Conservation (phyloP, 1,284 basidiomycete species). For the Ceratobasidium theobromae region DNA sequence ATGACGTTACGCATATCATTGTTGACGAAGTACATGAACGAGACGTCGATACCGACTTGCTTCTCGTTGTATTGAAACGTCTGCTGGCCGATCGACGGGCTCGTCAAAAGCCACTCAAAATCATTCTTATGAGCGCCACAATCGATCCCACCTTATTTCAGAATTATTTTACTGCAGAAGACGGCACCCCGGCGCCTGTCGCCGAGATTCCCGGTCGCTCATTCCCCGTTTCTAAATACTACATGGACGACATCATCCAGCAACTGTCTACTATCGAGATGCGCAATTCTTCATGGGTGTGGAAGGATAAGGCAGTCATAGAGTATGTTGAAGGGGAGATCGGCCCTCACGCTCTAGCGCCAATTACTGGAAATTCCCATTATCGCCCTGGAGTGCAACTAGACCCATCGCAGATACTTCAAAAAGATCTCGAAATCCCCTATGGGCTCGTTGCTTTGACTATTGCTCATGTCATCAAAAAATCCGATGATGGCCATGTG, state of each 20-base stretch:
- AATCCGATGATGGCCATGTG: conserved; percentile 83
- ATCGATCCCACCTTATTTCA: conserved; percentile 91
- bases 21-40: conserved; percentile 98
- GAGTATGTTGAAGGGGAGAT: conserved; percentile 79
- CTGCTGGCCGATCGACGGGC: conserved; percentile 75
- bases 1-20: conserved; percentile 86
- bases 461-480: conserved; percentile 74
- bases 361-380: conserved; percentile 39
- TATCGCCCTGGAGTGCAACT: conserved; percentile 6
- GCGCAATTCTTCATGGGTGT: conserved; percentile 62
- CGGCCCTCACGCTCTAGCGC: conserved; percentile 43
- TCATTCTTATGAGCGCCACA: conserved; percentile 95
- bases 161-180: conserved; percentile 74
- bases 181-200: conserved; percentile 67
- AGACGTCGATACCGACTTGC: conserved; percentile 90
- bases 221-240: conserved; percentile 82
- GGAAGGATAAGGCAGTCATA: conserved; percentile 70
- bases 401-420: conserved; percentile 35
- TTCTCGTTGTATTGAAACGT: conserved; percentile 89
- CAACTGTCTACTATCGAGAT: conserved; percentile 22
- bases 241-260: conserved; percentile 77
- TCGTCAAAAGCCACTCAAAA: conserved; percentile 76
- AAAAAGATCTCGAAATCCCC: conserved; percentile 81
- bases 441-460: conserved; percentile 80
- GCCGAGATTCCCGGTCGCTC: conserved; percentile 91